Evolutionary conservation across 2,329 filamentous ascomycete species (phyloP), one percentile per base, ranked within the genome.

Genomic region (Botrytis porri): DNA sequence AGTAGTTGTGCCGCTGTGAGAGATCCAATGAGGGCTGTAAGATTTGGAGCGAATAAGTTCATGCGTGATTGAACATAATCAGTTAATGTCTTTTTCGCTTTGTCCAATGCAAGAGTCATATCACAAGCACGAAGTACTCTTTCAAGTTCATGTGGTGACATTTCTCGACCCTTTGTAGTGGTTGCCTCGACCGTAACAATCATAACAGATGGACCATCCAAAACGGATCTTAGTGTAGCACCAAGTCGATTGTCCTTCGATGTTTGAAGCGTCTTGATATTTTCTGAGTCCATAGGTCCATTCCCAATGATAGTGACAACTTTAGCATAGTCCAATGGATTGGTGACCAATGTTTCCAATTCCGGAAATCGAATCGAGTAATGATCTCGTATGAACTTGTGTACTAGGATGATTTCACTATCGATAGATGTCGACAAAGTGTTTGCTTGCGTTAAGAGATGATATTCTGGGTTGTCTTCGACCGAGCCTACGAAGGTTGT

Each of bases 61-160:
- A 99, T 98, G 75, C 96, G 93, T 51, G 95, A 98, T 83, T 98
- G 93, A 25, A 99, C 96, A 80, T 97, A 99, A 81, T 96, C 92
- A 2, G 93, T 97, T 71, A 99, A 87, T 0, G 90, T 92, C 75
- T 88, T 91, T 83, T 98, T 98, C 41, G 95, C 94, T 76, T 88
- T 90, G 81, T 98, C 94, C 16, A 99, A 89, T 54, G 90, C 88
- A n/a, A 98, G 86, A 16, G 93, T 92, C 89, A 97, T 96, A 76
- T 94, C 89, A 82, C 95, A 98, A 14, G 94, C 95, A 70, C 88
- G 87, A 41, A 92, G 84, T 32, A 98, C 91, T 39, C 88, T 87
- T 67, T 90, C 86, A 9, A 98, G 86, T 81, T 97, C 94, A 8
- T 89, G 85, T n/a, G 90, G 85, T 5, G 88, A 88, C 83, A 99